A percentile compares a stretch with the other conserved stretches of the same genome.
Conservation (phyloP, 495 filamentous ascomycete species). For the Tetracladium marchalianum region DNA sequence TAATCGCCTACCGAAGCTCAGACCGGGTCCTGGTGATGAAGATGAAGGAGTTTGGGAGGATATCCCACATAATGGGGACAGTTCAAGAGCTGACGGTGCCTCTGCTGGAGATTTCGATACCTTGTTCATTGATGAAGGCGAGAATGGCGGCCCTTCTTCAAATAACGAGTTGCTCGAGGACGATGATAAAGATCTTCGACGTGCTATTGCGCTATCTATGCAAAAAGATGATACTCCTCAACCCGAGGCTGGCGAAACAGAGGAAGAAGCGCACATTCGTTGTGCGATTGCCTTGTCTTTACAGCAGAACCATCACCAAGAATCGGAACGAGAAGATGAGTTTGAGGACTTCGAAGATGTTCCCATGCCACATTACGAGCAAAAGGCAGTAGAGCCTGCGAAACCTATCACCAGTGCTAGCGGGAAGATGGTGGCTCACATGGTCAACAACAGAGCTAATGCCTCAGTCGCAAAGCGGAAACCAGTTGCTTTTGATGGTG, state of each 20-base stretch:
- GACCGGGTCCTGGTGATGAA: constrained; percentile 17
- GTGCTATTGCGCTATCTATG: constrained; percentile 78
- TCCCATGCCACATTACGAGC: constrained; percentile 39
- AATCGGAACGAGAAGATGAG: constrained; percentile 22
- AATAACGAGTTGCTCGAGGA: constrained; percentile 33
- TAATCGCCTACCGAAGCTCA: constrained; percentile 71
- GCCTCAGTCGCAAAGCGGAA: constrained; percentile 35
- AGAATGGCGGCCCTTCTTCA: constrained; percentile 19
- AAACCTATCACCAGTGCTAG: constrained; percentile 41
- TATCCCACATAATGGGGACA: constrained; percentile 5
- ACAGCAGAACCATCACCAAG: constrained; percentile 18
- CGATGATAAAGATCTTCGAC: constrained; percentile 69
- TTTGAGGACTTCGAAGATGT: constrained; percentile 38
- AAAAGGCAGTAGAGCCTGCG: constrained; percentile 41
- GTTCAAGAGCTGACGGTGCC: not conserved
- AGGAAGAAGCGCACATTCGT: constrained; percentile 26
- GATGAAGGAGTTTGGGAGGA: constrained; percentile 30
- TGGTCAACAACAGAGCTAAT: constrained; percentile 51
- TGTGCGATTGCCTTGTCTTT: constrained; percentile 21
- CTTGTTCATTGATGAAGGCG: constrained; percentile 47
- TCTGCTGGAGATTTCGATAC: constrained; percentile 32
- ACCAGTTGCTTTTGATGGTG: constrained; percentile 31
- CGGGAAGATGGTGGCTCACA: constrained; percentile 48
- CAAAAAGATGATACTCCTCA: constrained; percentile 32
- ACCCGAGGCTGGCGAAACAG: constrained; percentile 11